Conservation (phyloP, 345 rosid species). For the Raphanus raphanistrum region DNA sequence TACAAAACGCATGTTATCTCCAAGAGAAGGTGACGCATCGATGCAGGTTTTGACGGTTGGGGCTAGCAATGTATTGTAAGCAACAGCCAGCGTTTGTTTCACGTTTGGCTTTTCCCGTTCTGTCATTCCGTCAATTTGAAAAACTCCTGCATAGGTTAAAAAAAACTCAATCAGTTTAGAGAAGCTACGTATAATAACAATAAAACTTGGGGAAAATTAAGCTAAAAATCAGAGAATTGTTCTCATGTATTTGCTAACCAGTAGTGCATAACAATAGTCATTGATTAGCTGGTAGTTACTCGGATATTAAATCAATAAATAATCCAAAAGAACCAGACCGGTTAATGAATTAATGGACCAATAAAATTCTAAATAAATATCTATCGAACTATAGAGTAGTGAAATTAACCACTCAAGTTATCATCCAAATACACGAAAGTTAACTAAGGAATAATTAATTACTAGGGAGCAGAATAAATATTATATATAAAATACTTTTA, state of each 20-base stretch:
- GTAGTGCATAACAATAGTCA: conserved; percentile 7
- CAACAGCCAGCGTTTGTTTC: conserved; percentile 52
- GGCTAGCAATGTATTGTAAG: conserved; percentile 58
- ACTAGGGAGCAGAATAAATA: too few species aligned
- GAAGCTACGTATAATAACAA: background rate
- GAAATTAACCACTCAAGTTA: conserved; percentile 20
- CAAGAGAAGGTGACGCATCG: conserved; percentile 42
- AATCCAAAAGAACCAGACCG: background rate
- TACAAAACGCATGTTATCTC: conserved; percentile 28
- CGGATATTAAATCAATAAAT: background rate
- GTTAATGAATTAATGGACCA: background rate
- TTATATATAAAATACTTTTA: too few species aligned
- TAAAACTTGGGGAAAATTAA: background rate
- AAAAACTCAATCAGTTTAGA: background rate
- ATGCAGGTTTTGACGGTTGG: conserved; percentile 59
- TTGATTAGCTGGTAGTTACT: background rate
- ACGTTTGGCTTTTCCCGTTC: conserved; percentile 72
- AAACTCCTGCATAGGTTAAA: conserved; percentile 54
- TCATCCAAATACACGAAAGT: conserved; percentile 30
- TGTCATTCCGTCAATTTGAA: conserved; percentile 50
- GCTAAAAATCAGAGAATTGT: background rate
- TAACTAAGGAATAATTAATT: conserved; percentile 9
- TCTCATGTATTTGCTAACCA: conserved; percentile 1
- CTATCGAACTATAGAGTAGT: background rate
- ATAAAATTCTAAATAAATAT: background rate